Evolutionary conservation across 208 protist genomes (phyloP).

Genomic region (Crithidia sp.): DNA sequence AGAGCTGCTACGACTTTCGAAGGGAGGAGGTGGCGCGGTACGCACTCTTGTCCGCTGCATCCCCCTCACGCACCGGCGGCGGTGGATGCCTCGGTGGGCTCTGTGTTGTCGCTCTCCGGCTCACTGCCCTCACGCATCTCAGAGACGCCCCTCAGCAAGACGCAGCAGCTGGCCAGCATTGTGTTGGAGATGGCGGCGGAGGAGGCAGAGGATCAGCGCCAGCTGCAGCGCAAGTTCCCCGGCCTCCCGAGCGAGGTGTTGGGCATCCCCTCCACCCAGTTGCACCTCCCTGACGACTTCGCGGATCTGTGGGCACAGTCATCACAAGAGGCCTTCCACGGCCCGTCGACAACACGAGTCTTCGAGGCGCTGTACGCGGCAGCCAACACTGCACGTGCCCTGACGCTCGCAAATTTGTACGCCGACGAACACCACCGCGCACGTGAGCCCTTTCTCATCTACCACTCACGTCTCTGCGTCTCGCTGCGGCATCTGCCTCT

Average conservation of each 20-base stretch:
- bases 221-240: conserved; percentile 6
- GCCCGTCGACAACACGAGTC: not conserved
- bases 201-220: conserved; percentile 6
- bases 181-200: conserved; percentile 18
- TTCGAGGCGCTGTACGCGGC: conserved; percentile 11
- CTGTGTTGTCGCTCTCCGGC: not conserved
- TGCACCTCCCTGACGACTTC: conserved; percentile 15
- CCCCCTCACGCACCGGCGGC: too few species aligned
- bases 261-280: conserved; percentile 22
- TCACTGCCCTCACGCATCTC: not conserved
- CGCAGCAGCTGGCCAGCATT: conserved; percentile 5
- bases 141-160: not conserved
- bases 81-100: not conserved
- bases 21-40: conserved; percentile 8
- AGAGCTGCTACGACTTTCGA: conserved; percentile 25
- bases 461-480: conserved; percentile 48
- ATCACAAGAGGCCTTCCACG: conserved; percentile 2
- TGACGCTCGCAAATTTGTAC: conserved; percentile 21
- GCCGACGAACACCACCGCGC: conserved; percentile 36
- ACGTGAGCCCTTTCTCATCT: conserved; percentile 48
- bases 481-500: conserved; percentile 48
- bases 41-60: not conserved
- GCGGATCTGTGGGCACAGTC: conserved; percentile 11
- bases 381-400: conserved; percentile 12
- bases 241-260: conserved; percentile 16